Evolutionary conservation across 441 rosid species (phyloP).

Genomic region (Populus hybrid): DNA sequence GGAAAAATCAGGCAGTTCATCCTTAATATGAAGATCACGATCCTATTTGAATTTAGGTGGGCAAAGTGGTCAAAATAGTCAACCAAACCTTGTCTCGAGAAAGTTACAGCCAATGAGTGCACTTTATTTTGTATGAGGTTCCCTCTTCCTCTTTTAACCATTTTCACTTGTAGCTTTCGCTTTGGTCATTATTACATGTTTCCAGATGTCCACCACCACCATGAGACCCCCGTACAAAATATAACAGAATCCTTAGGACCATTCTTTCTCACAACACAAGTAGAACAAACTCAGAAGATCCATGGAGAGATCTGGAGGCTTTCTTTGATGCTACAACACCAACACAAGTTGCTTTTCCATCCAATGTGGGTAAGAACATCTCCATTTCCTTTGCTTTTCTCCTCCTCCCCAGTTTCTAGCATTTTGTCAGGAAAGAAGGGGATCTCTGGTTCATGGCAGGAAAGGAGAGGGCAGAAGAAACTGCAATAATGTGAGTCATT

Average conservation of each 20-base stretch:
- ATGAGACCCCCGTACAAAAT: slow-evolving; percentile 2
- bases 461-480: not conserved
- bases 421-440: not conserved
- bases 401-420: slow-evolving; percentile 2
- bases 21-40: not conserved
- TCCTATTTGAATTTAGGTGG: not conserved
- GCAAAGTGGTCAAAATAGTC: slow-evolving; percentile 15
- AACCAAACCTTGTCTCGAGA: slow-evolving; percentile 19
- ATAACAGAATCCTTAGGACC: slow-evolving; percentile 12
- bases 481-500: not conserved
- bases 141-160: slow-evolving; percentile 37
- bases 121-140: slow-evolving; percentile 58
- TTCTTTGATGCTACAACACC: slow-evolving; percentile 8
- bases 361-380: slow-evolving; percentile 24
- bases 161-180: slow-evolving; percentile 23
- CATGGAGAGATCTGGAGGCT: not conserved
- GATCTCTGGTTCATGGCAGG: slow-evolving; percentile 7
- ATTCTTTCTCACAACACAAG: slow-evolving; percentile 12
- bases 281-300: slow-evolving; percentile 8
- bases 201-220: slow-evolving; percentile 34
- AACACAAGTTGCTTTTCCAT: slow-evolving; percentile 1
- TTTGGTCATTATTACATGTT: slow-evolving; percentile 34
- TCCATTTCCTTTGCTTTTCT: not conserved
- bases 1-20: not conserved
- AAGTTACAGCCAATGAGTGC: slow-evolving; percentile 29